Conservation (phyloP, 306 rosid genomes). For the Pyrus communis region DNA sequence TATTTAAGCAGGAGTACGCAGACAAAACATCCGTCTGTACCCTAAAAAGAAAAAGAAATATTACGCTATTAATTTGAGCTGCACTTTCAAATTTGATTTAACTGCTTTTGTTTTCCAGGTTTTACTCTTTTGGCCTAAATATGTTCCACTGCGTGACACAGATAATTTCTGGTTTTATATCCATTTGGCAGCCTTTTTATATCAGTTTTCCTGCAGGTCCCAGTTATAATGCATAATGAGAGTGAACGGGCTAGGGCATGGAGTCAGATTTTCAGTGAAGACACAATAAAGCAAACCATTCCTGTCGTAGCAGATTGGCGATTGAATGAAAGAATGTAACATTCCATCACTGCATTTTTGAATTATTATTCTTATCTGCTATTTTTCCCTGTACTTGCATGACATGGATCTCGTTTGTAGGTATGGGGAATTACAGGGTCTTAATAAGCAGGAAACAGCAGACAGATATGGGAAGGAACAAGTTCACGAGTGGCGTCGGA, state of each 20-base stretch:
- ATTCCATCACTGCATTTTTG: constrained; percentile 11
- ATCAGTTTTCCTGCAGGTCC: constrained; percentile 53
- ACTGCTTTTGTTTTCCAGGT: neutral
- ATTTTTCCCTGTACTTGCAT: neutral
- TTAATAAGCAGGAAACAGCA: constrained; percentile 96
- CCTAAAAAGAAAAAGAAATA: neutral
- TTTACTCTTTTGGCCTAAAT: neutral
- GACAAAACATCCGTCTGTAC: neutral
- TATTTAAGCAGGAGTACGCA: neutral
- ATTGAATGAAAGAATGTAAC: constrained; percentile 95
- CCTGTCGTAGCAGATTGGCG: constrained; percentile 88
- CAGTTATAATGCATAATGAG: constrained; percentile 75
- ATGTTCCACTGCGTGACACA: neutral
- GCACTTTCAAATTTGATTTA: neutral
- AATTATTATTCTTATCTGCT: constrained; percentile 6
- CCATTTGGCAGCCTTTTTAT: constrained; percentile 6
- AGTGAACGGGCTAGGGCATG: constrained; percentile 75
- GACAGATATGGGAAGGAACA: constrained; percentile 94
- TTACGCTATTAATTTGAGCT: neutral
- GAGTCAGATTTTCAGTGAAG: constrained; percentile 90
- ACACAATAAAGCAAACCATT: constrained; percentile 84
- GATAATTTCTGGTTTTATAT: constrained; percentile 1
- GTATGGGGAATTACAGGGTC: constrained; percentile 99
- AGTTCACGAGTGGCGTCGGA: constrained; percentile 97
- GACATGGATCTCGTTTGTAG: constrained; percentile 30